A percentile compares a stretch with the other conserved stretches of the same genome.
These are phyloP conservation scores for Cyamopsis tetragonoloba DNA, from an alignment of 306 rosid genomes.

Conservation along the genomic window DNA sequence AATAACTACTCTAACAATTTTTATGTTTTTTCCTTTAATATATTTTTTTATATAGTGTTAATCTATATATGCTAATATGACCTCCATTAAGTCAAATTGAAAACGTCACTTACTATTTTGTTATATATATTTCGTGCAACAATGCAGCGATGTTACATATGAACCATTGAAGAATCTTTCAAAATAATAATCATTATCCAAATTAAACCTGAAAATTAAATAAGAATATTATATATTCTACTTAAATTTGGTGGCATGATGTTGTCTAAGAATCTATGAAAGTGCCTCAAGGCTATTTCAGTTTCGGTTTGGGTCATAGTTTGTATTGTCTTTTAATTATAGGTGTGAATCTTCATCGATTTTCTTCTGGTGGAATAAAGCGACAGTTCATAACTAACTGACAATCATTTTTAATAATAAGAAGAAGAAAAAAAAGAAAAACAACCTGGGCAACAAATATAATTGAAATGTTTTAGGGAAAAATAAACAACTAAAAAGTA, in stretches of 20 bases:
- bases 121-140: constrained; percentile 10
- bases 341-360: no score
- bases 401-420: no score
- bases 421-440: no score
- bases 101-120: not conserved
- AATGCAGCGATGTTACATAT: constrained; percentile 4
- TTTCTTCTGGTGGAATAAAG: no score
- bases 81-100: not conserved
- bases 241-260: constrained; percentile 15
- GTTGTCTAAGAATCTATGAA: not conserved
- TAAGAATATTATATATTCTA: not conserved
- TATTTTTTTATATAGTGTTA: no score
- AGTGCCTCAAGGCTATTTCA: not conserved
- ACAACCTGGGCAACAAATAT: not conserved
- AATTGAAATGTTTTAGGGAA: constrained; percentile 16
- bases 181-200: not conserved
- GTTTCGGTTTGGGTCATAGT: not conserved
- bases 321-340: no score
- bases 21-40: no score
- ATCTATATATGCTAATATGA: no score
- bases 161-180: constrained; percentile 10
- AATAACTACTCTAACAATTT: no score
- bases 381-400: no score
- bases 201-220: not conserved
- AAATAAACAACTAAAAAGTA: no score